Base-by-base conservation (phyloP, 1,284 basidiomycete genomes). In the Cryptococcus depauperatus region DNA sequence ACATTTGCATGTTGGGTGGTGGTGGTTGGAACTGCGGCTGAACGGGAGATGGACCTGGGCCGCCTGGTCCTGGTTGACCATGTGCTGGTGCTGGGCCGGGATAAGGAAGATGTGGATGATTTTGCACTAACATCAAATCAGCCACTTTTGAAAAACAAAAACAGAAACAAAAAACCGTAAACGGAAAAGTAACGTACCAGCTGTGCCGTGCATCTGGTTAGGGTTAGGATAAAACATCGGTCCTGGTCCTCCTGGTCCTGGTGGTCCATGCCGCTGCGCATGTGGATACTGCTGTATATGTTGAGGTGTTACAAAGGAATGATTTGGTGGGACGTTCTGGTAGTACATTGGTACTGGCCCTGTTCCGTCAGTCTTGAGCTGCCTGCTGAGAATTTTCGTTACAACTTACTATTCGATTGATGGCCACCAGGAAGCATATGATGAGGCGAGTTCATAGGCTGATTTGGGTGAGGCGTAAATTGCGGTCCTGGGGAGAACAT, bases 401-500 rank as follows among this genome's bases (percentile, higher is more conserved):
- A n/a, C n/a, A n/a, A 54, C 57, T 59, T 43, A 60, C 62, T 61
- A 26, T 59, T 62, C 2, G 52, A 60, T 43, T 56, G 56, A 14
- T 56, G 58, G 23, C 51, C 49, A 44, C 49, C 55, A 44, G 44
- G 52, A 41, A 35, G 55, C 51, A 59, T 55, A 34, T 59, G 58
- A 30, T 51, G 46, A 32, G 47, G 50, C 32, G 37, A 43, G 10
- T 38, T 44, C 50, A 54, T 53, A 39, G 52, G 59, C 27, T 50
- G 49, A 10, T 56, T 56, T 18, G 54, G 60, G 28, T 57, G 47
- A 14, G 56, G 61, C 9, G 52, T 43, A 41, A 52, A 64, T 5
- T 50, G 51, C 0, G 55, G 59, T 9, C 55, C 56, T 26, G 59
- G 60, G 4, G 57, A 59, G 54, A 64, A 67, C 66, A 68, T 68